Base-by-base conservation (phyloP, 2,329 filamentous ascomycete species). In the Phyllosticta capitalensis region DNA sequence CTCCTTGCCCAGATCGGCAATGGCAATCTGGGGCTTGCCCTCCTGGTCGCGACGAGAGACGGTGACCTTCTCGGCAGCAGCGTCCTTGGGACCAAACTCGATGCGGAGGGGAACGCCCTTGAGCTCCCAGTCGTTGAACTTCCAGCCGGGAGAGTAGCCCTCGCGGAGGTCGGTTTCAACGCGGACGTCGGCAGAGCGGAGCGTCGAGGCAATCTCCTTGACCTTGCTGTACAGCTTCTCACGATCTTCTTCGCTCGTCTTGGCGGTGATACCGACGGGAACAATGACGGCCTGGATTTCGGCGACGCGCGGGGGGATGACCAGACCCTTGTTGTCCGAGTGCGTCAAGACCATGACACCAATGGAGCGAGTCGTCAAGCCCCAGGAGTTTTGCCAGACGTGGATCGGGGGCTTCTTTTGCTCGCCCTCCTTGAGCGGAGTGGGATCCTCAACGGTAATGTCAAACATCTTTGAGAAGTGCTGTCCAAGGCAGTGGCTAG, bases 391-490 rank as follows among this genome's bases (percentile, higher is more conserved):
- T 75, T 99, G 94, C 92, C 92, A 97, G 60, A 97, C 92, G 70
- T 92, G 79, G 60, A 96, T 78, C 30, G 58, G 58, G 12, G 58
- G 58, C 69, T 90, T 86, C 66, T 86, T 82, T 65, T 89, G 88
- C 73, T 94, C 84, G 54, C 83, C 85, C 53, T 81, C 79, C 69
- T 86, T 85, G 55, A 81, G 82, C 3, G 59, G 55, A 62, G 81
- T 79, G 22, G 94, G 94, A 70, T 99, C 92, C 74, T 99, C 92
- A 28, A 99, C 90, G 0, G 88, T 95, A 73, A 99, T 97, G 74
- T 94, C 88, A 73, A 97, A 99, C 92, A 99, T 99, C 78, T 95
- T 96, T 74, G 88, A 92, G 78, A 99, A 99, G 78, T 99, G 96
- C 77, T 99, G 94, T 57, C 94, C 94, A 9, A 99, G 81, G 64